These are phyloP conservation scores for Tulasnella calospora DNA, from an alignment of 768 basidiomycete genomes.

Conservation along the genomic window DNA sequence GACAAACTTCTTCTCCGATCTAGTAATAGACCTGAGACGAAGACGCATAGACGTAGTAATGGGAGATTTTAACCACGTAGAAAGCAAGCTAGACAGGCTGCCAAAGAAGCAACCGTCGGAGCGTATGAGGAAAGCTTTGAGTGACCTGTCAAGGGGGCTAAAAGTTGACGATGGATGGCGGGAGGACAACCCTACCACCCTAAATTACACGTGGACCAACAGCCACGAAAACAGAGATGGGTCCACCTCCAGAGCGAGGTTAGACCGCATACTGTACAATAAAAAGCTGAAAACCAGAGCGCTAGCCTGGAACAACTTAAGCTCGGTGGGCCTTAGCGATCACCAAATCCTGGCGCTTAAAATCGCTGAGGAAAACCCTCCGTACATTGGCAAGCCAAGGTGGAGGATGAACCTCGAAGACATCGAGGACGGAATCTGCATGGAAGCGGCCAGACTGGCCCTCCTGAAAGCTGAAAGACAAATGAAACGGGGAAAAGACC, in stretches of 20 bases:
- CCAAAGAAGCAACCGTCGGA: not conserved
- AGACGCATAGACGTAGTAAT: not conserved
- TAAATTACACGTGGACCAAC: not conserved
- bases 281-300: not conserved
- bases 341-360: not conserved
- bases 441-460: not conserved
- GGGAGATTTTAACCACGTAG: slow-evolving; percentile 5
- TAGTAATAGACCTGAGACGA: not conserved
- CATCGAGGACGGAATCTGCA: not conserved
- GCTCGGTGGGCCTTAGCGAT: not conserved
- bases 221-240: not conserved
- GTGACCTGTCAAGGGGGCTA: not conserved
- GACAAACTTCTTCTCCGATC: not conserved
- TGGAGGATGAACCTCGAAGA: slow-evolving; percentile 12
- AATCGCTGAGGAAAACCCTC: not conserved
- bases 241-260: not conserved
- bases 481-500: not conserved
- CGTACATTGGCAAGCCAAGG: not conserved
- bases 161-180: too few species aligned
- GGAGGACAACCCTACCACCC: not conserved
- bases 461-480: not conserved
- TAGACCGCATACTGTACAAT: not conserved
- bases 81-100: not conserved
- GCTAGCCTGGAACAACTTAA: not conserved
- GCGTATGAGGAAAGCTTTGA: not conserved